Evolutionary conservation across 148 eudicot species (phyloP).

Genomic region (Cornus kousa): DNA sequence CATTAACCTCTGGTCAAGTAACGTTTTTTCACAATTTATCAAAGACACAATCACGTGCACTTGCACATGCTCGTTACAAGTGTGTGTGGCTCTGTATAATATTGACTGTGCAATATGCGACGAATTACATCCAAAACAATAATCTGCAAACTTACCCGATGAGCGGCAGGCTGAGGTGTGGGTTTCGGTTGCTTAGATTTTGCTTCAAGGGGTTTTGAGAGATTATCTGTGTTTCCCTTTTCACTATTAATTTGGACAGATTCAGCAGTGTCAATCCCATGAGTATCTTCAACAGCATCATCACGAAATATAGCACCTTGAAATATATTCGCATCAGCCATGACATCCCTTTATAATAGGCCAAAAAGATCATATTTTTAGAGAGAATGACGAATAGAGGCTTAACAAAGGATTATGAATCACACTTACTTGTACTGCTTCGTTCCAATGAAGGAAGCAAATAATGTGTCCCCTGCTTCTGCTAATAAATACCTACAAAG

Average conservation of each 20-base stretch:
- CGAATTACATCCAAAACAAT: constrained; percentile 1
- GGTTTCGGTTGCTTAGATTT: constrained; percentile 55
- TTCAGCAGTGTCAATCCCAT: constrained; percentile 44
- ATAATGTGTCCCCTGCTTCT: constrained; percentile 94
- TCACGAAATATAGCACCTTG: constrained; percentile 98
- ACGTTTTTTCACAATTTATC: no score
- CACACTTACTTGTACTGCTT: constrained; percentile 86
- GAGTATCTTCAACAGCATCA: constrained; percentile 51
- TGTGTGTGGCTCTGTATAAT: no score
- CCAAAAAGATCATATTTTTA: constrained; percentile 14
- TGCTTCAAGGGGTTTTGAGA: constrained; percentile 44
- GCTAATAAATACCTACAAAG: constrained; percentile 81
- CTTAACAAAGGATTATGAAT: constrained; percentile 6
- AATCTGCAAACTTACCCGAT: constrained; percentile 56
- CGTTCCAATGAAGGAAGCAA: constrained; percentile 95
- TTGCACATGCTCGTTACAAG: no score
- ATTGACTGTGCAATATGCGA: constrained; percentile 12
- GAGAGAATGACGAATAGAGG: constrained; percentile 9
- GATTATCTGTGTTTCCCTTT: constrained; percentile 40
- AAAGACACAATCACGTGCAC: no score
- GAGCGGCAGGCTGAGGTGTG: constrained; percentile 86
- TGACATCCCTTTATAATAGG: constrained; percentile 67
- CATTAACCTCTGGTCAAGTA: no score
- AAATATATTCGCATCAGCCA: constrained; percentile 94
- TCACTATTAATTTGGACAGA: constrained; percentile 34